These are phyloP conservation scores for Dactylis glomerata DNA, from an alignment of 176 grass and related monocot species.

Conservation along the genomic window DNA sequence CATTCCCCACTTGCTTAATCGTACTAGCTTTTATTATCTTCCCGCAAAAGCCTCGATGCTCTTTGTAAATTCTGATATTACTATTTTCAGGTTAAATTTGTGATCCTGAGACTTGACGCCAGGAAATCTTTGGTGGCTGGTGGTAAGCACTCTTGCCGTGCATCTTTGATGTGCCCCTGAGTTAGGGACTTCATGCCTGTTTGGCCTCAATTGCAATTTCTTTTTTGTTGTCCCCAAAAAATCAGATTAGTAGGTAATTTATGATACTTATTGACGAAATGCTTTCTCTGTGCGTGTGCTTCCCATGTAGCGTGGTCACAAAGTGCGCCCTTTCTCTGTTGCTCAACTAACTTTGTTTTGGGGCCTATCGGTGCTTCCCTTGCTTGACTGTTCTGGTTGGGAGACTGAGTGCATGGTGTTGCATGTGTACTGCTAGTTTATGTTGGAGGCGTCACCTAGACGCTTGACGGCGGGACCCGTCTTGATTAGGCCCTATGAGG, in stretches of 20 bases:
- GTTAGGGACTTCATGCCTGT: neutral
- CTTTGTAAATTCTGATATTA: neutral
- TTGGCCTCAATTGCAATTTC: neutral
- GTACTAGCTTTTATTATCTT: neutral
- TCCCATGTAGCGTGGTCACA: neutral
- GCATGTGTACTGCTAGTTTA: neutral
- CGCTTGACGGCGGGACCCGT: neutral
- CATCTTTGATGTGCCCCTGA: neutral
- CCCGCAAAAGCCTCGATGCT: neutral
- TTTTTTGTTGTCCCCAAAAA: neutral
- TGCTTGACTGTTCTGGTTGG: neutral
- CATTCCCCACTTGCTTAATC: neutral
- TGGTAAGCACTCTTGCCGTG: constrained; percentile 6
- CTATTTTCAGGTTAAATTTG: constrained; percentile 22
- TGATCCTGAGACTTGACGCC: neutral
- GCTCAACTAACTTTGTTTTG: constrained; percentile 11
- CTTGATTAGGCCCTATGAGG: neutral
- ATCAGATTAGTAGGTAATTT: neutral
- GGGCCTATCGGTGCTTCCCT: neutral
- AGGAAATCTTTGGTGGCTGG: neutral
- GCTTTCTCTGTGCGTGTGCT: neutral
- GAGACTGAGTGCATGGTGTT: constrained; percentile 6
- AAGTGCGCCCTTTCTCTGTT: constrained; percentile 3
- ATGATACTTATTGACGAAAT: neutral
- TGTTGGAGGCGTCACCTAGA: neutral